phyloP scores from a whole-genome alignment of 371 early-diverging fungal species.

The Fennellomyces sp. region DNA sequence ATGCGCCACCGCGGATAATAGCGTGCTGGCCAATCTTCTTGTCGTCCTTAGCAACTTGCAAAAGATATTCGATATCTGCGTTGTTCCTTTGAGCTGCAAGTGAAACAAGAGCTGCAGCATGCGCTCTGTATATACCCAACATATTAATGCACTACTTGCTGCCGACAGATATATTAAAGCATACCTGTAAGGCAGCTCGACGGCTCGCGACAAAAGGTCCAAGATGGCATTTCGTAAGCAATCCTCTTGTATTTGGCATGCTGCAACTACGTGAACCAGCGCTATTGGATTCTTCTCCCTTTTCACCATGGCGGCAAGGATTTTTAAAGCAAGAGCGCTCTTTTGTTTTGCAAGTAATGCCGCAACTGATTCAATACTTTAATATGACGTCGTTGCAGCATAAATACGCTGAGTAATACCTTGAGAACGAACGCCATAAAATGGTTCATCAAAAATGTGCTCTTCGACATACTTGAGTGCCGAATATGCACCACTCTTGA shows the following conservation, averaged over 20 bases:
- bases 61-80: conserved; percentile 39
- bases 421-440: conserved; percentile 47
- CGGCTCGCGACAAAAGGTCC: conserved; percentile 26
- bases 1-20: conserved; percentile 34
- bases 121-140: conserved; percentile 21
- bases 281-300: conserved; percentile 46
- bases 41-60: conserved; percentile 40
- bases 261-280: conserved; percentile 19
- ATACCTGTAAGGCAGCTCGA: conserved; percentile 33
- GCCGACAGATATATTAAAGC: background rate
- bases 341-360: conserved; percentile 34
- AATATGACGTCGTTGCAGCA: no score
- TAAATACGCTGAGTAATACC: no score
- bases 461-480: conserved; percentile 43
- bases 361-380: conserved; percentile 25
- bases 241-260: conserved; percentile 31
- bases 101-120: conserved; percentile 27
- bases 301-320: conserved; percentile 45
- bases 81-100: conserved; percentile 48
- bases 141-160: background rate
- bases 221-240: conserved; percentile 39
- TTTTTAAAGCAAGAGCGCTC: conserved; percentile 35
- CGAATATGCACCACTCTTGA: conserved; percentile 36
- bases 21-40: conserved; percentile 42
- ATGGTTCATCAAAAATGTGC: conserved; percentile 37